Evolutionary conservation across 495 filamentous ascomycete genomes (phyloP), one percentile per base, ranked within the genome.

Genomic region (Lasiosphaeria miniovina): DNA sequence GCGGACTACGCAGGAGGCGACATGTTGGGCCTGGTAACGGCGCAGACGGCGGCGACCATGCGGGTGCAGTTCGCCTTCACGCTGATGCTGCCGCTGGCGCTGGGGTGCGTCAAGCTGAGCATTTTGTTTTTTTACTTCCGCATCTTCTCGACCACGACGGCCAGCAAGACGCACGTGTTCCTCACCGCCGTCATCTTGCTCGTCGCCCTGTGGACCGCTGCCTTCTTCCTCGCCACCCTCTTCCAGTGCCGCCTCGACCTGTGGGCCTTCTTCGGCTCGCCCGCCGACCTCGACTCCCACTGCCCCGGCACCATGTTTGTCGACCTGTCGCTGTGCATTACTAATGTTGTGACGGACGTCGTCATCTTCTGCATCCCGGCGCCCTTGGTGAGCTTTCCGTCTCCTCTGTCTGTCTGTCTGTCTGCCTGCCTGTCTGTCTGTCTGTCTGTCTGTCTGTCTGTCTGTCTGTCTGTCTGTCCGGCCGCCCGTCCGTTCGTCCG

Each of bases 91-190:
- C 66, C 66, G 0, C 4, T 73, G 1, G 58, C 66, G 7, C 43
- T 73, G 1, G 70, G 62, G 8, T 71, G 56, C 36, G 61, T 57
- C 24, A 73, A 73, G 53, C 32, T 50, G 7, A 68, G 68, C 58
- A 66, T 71, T 6, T 49, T 73, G 0, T 61, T 71, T 33, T 73
- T 73, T 51, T 73, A 73, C 40, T 17, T 38, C 24, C 61, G 71
- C 4, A 68, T 73, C 60, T 71, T 71, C 56, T 60, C 59, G 1
- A 46, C 62, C 12, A 43, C 55, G 11, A 41, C 4, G 15, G 35
- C 24, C 8, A 40, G 55, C 7, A 51, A 6, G 17, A 65, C 54
- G 5, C 61, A 64, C 41, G 35, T 15, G 11, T 46, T 61, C 7
- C 63, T 68, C 4, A 49, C 55, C 8, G 54, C 32, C 7, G 49